A percentile compares a stretch with the other conserved stretches of the same genome.
These are phyloP conservation scores for Strigomonas galati DNA, from an alignment of 208 protist genomes.

Conservation along the genomic window DNA sequence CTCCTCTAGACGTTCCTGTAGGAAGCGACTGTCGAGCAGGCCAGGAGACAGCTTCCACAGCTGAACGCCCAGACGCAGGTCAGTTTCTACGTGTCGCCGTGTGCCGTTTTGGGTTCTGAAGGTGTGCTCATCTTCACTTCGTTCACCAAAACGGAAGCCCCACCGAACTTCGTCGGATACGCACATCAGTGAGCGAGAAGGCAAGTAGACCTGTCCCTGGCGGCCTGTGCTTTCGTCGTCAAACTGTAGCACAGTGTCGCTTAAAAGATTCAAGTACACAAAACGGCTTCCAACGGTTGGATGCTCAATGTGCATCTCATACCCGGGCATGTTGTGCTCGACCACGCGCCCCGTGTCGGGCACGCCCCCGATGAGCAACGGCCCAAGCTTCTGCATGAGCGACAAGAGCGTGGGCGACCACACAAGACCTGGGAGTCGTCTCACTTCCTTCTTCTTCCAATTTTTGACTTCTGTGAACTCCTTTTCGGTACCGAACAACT, in stretches of 20 bases:
- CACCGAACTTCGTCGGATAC: constrained; percentile 80
- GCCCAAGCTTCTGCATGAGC: constrained; percentile 31
- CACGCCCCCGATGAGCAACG: constrained; percentile 30
- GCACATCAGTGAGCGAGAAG: constrained; percentile 59
- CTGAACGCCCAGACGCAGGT: constrained; percentile 82
- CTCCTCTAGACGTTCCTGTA: constrained; percentile 69
- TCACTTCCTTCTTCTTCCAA: constrained; percentile 59
- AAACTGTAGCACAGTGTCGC: constrained; percentile 75
- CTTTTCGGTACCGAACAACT: constrained; percentile 70
- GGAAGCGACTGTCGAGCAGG: constrained; percentile 60
- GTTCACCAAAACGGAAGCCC: constrained; percentile 83
- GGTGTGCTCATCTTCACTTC: constrained; percentile 39
- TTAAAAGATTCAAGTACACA: constrained; percentile 75
- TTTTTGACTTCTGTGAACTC: constrained; percentile 80
- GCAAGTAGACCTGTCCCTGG: constrained; percentile 58
- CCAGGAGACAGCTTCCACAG: constrained; percentile 68
- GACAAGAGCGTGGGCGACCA: constrained; percentile 76
- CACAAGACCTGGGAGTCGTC: constrained; percentile 61
- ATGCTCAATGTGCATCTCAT: constrained; percentile 86
- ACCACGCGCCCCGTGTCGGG: constrained; percentile 84
- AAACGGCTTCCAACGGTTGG: constrained; percentile 78
- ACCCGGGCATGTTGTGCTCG: constrained; percentile 78
- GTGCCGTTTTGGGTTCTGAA: constrained; percentile 34
- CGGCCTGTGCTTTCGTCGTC: constrained; percentile 83
- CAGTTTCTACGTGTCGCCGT: constrained; percentile 42